Percentiles rank a stretch among this genome's conserved stretches.
phyloP scores from a whole-genome alignment of 2,329 filamentous ascomycete genomes.

The Colletotrichum sp. region DNA sequence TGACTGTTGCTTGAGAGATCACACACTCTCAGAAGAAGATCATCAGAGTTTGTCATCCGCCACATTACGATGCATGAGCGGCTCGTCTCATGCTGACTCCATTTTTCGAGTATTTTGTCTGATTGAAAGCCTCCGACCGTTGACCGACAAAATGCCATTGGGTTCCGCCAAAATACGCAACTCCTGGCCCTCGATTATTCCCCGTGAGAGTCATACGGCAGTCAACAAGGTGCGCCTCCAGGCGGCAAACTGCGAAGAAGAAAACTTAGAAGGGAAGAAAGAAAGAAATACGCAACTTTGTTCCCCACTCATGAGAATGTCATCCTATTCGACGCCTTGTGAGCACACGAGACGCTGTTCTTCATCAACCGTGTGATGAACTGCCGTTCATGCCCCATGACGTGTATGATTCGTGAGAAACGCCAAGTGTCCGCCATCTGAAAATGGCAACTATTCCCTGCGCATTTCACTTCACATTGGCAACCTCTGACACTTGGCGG shows the following conservation, averaged over 20 bases:
- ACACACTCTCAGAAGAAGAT: not conserved
- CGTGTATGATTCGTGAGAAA: not conserved
- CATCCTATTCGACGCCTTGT: not conserved
- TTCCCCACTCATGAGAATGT: accelerated
- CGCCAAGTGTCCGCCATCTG: not conserved
- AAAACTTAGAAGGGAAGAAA: too few relatives aligned
- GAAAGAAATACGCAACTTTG: not conserved
- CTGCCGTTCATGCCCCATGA: not conserved
- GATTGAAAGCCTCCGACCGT: not conserved
- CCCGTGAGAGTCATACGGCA: too few relatives aligned
- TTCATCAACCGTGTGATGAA: not conserved
- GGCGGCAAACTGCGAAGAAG: too few relatives aligned
- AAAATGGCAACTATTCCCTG: not conserved
- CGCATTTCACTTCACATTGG: not conserved
- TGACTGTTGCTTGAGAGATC: not conserved
- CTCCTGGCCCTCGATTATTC: not conserved
- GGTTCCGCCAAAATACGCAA: not conserved
- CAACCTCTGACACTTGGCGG: not conserved
- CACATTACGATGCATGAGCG: not conserved
- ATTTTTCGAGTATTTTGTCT: not conserved
- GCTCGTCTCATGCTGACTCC: not conserved
- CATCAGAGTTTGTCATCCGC: not conserved
- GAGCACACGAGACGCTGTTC: not conserved
- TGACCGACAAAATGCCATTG: not conserved
- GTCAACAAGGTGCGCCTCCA: too few relatives aligned